Conservation (phyloP, 768 basidiomycete genomes). For the Lentinula aciculospora region DNA sequence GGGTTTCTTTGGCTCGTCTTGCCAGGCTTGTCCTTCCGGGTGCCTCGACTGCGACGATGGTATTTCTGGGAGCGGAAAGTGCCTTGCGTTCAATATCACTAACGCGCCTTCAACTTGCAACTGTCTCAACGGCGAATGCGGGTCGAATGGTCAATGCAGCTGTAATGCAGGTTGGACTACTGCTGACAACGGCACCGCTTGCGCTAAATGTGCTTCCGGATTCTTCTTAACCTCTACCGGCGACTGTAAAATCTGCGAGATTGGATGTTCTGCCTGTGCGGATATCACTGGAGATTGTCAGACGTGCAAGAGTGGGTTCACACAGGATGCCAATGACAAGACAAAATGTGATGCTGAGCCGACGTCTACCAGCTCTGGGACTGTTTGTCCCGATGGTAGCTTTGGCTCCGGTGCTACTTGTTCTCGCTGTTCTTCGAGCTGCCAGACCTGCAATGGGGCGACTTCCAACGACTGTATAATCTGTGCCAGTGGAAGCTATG, state of each 20-base stretch:
- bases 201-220: conserved; percentile 67
- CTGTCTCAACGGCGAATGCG: conserved; percentile 78
- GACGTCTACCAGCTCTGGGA: conserved; percentile 45
- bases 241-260: conserved; percentile 70
- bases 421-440: conserved; percentile 54
- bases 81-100: conserved; percentile 43
- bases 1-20: conserved; percentile 73
- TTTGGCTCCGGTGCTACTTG: conserved; percentile 55
- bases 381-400: conserved; percentile 58
- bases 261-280: conserved; percentile 69
- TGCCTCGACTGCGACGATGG: conserved; percentile 77
- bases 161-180: conserved; percentile 78
- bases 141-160: conserved; percentile 58
- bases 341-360: conserved; percentile 58
- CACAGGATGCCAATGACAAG: conserved; percentile 56
- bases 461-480: conserved; percentile 67
- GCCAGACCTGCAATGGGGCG: conserved; percentile 64
- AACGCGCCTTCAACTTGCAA: conserved; percentile 67
- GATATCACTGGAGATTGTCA: conserved; percentile 65
- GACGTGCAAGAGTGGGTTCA: conserved; percentile 66
- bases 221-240: conserved; percentile 70
- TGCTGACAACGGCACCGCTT: conserved; percentile 66
- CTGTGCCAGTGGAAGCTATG: conserved; percentile 57
- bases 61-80: conserved; percentile 70
- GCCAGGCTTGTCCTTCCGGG: conserved; percentile 61